Base-by-base conservation (phyloP, 306 rosid species). In the Vicia villosa region DNA sequence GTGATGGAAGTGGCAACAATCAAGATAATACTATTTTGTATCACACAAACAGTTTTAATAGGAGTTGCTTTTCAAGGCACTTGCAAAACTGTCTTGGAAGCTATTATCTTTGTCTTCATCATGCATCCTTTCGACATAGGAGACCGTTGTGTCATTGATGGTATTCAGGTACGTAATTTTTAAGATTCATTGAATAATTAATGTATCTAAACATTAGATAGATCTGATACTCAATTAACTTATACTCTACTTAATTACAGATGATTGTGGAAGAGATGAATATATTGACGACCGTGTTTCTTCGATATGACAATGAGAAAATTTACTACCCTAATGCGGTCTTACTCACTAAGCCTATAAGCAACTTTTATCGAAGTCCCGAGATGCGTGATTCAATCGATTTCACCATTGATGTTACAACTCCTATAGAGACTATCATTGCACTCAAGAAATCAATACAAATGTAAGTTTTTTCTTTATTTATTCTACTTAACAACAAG, bases 111-210 rank as follows among this genome's bases (percentile, higher is more conserved):
- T 56, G 88, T 84, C 69, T 84, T 81, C 63, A 40, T 84, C 77
- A 84, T 84, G 88, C 88, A 84, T 61, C 88, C 88, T 72, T 84
- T 84, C 51, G 88, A 84, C 10, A 84, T 81, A 24, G 88, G 88
- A 11, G 88, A 84, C 14, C 81, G 85, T 5, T 84, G 88, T 21
- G 88, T 84, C 58, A 78, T 84, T 30, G 88, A 84, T 9, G 88
- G 74, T 34, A 77, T 84, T 42, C 85, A 84, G 34, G 59, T 52
- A 43, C n/a, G 84, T 82, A 51, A 61, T n/a, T 80, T 32, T 1
- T 0, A 5, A 34, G 2, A 34, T 34, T 32, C 1, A 1, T 34
- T 34, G 38, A 34, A 34, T 34, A 34, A 34, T 34, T 7, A 34
- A 8, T 34, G 2, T 34, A 34, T 7, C 10, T 34, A 0, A 34